Conservation (phyloP, 1,139 yeast species). For the Suhomyces bokatorum region DNA sequence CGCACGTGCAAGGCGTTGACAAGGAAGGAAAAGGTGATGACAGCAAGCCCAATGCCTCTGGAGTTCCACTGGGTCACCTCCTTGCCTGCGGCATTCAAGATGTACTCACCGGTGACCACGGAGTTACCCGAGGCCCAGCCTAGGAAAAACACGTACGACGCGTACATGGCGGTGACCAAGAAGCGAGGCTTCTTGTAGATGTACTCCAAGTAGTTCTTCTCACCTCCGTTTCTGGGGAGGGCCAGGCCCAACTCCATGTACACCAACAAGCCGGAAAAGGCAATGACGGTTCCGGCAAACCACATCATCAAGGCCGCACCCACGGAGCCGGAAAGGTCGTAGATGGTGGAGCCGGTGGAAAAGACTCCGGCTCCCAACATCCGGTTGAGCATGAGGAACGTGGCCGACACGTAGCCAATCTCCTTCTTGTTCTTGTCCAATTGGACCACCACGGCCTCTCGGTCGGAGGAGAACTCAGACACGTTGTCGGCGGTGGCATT, state of each 20-base stretch:
- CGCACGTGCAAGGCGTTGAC: constrained; percentile 64
- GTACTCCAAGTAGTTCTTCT: constrained; percentile 77
- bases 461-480: constrained; percentile 23
- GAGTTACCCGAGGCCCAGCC: constrained; percentile 88
- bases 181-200: constrained; percentile 69
- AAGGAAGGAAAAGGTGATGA: constrained; percentile 69
- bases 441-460: constrained; percentile 39
- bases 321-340: constrained; percentile 67
- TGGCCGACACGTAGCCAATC: constrained; percentile 68
- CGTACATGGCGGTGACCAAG: constrained; percentile 72
- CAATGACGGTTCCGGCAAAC: constrained; percentile 75
- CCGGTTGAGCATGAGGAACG: constrained; percentile 71
- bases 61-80: constrained; percentile 74
- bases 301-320: constrained; percentile 73
- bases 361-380: constrained; percentile 90
- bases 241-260: constrained; percentile 86
- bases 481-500: constrained; percentile 14
- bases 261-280: constrained; percentile 71
- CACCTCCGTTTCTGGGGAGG: constrained; percentile 86
- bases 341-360: constrained; percentile 81
- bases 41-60: constrained; percentile 72
- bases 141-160: constrained; percentile 69
- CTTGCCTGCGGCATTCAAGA: constrained; percentile 67
- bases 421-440: constrained; percentile 54
- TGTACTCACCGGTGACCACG: constrained; percentile 49